phyloP scores from a whole-genome alignment of 305 asterid genomes.

The Petunia hybrid region DNA sequence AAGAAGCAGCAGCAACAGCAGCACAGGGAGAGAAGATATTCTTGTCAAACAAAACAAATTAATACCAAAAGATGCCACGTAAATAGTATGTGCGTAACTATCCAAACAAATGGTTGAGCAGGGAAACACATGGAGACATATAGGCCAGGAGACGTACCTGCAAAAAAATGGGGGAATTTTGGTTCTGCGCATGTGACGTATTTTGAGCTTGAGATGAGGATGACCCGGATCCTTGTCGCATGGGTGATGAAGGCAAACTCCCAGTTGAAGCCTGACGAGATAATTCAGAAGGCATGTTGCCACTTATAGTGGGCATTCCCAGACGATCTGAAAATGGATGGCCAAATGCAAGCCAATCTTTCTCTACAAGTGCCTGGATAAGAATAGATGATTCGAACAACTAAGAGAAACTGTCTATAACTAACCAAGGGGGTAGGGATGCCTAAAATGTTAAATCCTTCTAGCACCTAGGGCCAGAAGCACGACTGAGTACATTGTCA shows the following conservation, averaged over 20 bases:
- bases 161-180: slow-evolving; percentile 90
- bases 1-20: not conserved
- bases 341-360: slow-evolving; percentile 99
- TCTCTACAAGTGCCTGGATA: slow-evolving; percentile 87
- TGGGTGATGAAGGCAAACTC: slow-evolving; percentile 72
- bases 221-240: slow-evolving; percentile 77
- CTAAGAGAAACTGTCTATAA: not conserved
- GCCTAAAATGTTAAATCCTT: slow-evolving; percentile 20
- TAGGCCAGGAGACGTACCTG: slow-evolving; percentile 62
- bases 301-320: slow-evolving; percentile 81
- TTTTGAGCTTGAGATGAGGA: slow-evolving; percentile 57
- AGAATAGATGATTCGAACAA: slow-evolving; percentile 34
- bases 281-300: slow-evolving; percentile 68
- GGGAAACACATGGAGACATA: not conserved
- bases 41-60: not conserved
- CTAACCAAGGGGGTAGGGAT: slow-evolving; percentile 21
- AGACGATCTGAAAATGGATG: slow-evolving; percentile 98
- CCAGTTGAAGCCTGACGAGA: slow-evolving; percentile 81
- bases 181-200: slow-evolving; percentile 85
- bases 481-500: not conserved
- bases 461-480: slow-evolving; percentile 16
- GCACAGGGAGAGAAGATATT: not conserved
- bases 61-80: not conserved
- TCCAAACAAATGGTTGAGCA: not conserved
- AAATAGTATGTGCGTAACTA: not conserved